These are phyloP conservation scores for Anisodus tanguticus DNA, from an alignment of 257 asterid genomes.

Conservation along the genomic window DNA sequence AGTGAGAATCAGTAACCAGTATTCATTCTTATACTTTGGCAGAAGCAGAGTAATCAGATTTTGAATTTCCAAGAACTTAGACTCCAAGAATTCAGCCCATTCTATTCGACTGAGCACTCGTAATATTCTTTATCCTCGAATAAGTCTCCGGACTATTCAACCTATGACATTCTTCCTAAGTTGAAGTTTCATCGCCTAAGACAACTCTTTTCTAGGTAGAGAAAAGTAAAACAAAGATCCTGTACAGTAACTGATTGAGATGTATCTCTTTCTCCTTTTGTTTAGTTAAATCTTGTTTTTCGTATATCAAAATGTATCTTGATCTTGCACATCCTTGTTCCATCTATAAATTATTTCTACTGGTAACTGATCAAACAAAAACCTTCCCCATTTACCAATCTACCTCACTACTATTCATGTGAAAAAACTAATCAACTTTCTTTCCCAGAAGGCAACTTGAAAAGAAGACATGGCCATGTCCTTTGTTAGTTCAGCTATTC, in stretches of 20 bases:
- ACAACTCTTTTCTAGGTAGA: not conserved
- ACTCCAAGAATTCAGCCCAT: not conserved
- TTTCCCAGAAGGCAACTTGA: not conserved
- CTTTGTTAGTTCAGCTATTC: not conserved
- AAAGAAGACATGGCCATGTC: not conserved
- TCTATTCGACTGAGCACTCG: not conserved
- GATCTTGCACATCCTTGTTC: slow-evolving; percentile 22
- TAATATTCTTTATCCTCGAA: not conserved
- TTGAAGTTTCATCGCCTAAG: not conserved
- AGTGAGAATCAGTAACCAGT: not conserved
- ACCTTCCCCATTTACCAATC: not conserved
- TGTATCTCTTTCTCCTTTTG: not conserved
- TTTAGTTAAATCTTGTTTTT: not conserved
- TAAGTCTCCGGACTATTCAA: not conserved
- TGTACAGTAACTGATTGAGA: not conserved
- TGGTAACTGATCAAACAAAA: not conserved
- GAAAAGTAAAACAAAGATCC: not conserved
- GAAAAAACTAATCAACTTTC: not conserved
- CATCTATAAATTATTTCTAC: slow-evolving; percentile 12
- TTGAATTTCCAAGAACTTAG: not conserved
- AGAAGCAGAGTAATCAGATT: not conserved
- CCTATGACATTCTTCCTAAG: not conserved
- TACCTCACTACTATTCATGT: not conserved
- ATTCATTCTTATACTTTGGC: not conserved
- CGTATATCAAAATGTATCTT: not conserved